A percentile compares a stretch with the other conserved stretches of the same genome.
These are phyloP conservation scores for Nidularia pulvinata DNA, from an alignment of 768 basidiomycete species.

Conservation along the genomic window DNA sequence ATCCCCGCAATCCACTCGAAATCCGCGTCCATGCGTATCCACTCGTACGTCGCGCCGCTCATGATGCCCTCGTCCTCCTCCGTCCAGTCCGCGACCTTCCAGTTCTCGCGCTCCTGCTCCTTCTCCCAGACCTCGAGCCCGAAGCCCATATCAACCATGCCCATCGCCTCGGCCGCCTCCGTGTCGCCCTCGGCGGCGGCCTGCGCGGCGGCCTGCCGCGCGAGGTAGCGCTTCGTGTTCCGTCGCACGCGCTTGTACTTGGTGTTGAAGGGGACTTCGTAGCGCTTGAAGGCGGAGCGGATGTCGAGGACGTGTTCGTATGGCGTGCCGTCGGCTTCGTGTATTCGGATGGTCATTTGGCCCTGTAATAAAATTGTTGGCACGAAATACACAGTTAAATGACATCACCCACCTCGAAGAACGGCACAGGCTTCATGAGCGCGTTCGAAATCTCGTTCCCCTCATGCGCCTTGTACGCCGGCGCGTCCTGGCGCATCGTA, in stretches of 20 bases:
- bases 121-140: conserved; percentile 97
- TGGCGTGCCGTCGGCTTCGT: conserved; percentile 98
- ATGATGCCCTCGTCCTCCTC: conserved; percentile 94
- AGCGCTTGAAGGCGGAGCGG: conserved; percentile 84
- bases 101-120: conserved; percentile 87
- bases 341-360: conserved; percentile 98
- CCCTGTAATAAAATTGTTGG: conserved; percentile 47
- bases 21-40: conserved; percentile 99
- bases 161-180: conserved; percentile 92
- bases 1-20: conserved; percentile 98
- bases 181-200: conserved; percentile 91
- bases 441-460: conserved; percentile 66
- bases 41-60: conserved; percentile 97
- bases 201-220: conserved; percentile 89
- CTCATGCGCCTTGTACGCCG: conserved; percentile 73
- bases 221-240: conserved; percentile 95
- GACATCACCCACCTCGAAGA: conserved; percentile 72
- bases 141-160: conserved; percentile 93
- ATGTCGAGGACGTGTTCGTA: conserved; percentile 98
- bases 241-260: conserved; percentile 97
- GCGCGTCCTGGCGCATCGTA: conserved; percentile 86
- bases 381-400: conserved; percentile 3
- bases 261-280: conserved; percentile 97
- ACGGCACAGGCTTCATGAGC: conserved; percentile 77
- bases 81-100: conserved; percentile 98